Evolutionary conservation across 176 grass and related monocot species (phyloP), one percentile per base, ranked within the genome.

Genomic region (Elymus sibiricus): DNA sequence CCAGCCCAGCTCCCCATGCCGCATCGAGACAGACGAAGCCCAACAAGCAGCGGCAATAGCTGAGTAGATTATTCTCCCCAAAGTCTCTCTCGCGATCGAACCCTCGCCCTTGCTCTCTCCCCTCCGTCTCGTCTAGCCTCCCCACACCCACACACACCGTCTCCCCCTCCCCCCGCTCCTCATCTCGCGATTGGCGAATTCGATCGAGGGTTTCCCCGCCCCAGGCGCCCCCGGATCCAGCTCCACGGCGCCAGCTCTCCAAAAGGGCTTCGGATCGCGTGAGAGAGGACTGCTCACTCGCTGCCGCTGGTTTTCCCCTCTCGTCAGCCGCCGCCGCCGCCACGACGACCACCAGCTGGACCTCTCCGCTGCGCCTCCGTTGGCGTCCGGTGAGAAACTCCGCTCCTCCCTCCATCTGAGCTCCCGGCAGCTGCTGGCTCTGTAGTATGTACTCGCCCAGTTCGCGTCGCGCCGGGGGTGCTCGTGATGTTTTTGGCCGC

Each of bases 41-140:
- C 53, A 17, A 10, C 44, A 47, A 53, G 49, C 49, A 58, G 53
- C 53, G 53, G 53, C 49, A 17, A 53, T 53, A 53, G 49, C 49
- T 2, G 49, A 53, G 53, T 58, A 58, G 53, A 58, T 58, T 84
- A 81, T 91, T 91, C 84, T 79, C 77, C 85, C 80, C 76, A 87
- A 90, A 84, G 85, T 90, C 74, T n/a, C 79, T 90, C 37, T 81
- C 85, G 85, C 85, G 89, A 91, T 91, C 89, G 89, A 91, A 80
- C 85, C 85, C 89, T 87, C 76, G 85, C 81, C 67, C 70, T 70
- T 69, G 85, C 80, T 58, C 70, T 49, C 69, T 11, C 60, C 60
- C 31, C 40, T 12, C 22, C 70, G 70, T 65, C 40, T 25, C 53
- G 1, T 43, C 71, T 51, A 42, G 12, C n/a, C 27, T 61, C 14